These are phyloP conservation scores for Cystobasidium onofrii DNA, from an alignment of 768 basidiomycete genomes.

Conservation along the genomic window DNA sequence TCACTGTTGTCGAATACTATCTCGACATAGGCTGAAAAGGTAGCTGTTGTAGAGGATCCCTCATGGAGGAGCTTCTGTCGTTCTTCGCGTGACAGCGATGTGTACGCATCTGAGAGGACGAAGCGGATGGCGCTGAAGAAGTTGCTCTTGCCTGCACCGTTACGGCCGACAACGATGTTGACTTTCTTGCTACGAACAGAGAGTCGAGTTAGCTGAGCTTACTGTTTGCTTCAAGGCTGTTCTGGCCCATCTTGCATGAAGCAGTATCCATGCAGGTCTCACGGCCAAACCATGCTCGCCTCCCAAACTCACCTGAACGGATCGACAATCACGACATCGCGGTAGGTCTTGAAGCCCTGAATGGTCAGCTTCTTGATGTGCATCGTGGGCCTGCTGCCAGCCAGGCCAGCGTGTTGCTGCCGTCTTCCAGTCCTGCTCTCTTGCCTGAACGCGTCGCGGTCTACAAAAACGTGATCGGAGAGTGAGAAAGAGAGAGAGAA, in stretches of 20 bases:
- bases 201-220: neutral
- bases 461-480: neutral
- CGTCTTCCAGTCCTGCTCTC: too few relatives aligned
- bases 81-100: slow-evolving; percentile 87
- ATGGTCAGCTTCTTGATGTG: slow-evolving; percentile 18
- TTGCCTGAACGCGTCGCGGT: neutral
- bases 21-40: slow-evolving; percentile 90
- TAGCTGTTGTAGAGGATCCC: slow-evolving; percentile 76
- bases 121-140: slow-evolving; percentile 98
- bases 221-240: neutral
- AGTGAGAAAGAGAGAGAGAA: neutral
- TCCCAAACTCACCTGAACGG: slow-evolving; percentile 59
- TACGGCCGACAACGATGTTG: slow-evolving; percentile 93
- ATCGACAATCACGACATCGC: slow-evolving; percentile 58
- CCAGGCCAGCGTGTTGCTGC: neutral
- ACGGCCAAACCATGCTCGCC: neutral
- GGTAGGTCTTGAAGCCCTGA: slow-evolving; percentile 74
- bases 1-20: slow-evolving; percentile 94
- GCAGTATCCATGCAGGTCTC: neutral
- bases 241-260: too few relatives aligned
- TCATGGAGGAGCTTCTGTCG: slow-evolving; percentile 88
- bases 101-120: slow-evolving; percentile 93
- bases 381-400: slow-evolving; percentile 2
- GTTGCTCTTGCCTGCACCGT: slow-evolving; percentile 97
- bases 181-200: slow-evolving; percentile 55